phyloP scores from a whole-genome alignment of 441 rosid species.

The Populus trichocarpa region DNA sequence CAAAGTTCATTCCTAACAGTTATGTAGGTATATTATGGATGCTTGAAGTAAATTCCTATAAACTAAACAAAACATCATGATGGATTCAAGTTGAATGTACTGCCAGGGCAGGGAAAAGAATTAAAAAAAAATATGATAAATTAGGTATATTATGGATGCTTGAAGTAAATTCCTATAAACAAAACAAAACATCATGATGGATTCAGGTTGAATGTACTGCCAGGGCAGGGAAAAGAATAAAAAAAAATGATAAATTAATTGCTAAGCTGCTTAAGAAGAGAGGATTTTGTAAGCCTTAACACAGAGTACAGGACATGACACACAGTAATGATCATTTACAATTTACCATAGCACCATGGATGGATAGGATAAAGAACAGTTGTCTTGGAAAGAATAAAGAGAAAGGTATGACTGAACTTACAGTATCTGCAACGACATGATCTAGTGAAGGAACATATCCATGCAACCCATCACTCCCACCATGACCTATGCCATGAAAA shows the following conservation, averaged over 20 bases:
- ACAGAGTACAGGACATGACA: not conserved
- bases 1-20: not conserved
- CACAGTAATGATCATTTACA: not conserved
- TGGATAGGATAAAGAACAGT: not conserved
- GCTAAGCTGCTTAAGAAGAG: not conserved
- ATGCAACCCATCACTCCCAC: conserved; percentile 97
- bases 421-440: conserved; percentile 83
- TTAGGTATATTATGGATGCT: not conserved
- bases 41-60: not conserved
- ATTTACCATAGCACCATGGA: not conserved
- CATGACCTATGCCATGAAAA: conserved; percentile 58
- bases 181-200: not conserved
- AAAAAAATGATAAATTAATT: not conserved
- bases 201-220: not conserved
- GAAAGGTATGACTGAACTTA: conserved; percentile 31
- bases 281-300: not conserved
- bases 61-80: not conserved
- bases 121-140: not conserved
- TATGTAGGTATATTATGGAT: not conserved
- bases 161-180: not conserved
- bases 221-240: not conserved
- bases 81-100: not conserved
- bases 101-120: not conserved
- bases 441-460: conserved; percentile 98
- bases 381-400: not conserved